Evolutionary conservation across 1,284 basidiomycete genomes (phyloP).

Genomic region (Tremellales sp.): DNA sequence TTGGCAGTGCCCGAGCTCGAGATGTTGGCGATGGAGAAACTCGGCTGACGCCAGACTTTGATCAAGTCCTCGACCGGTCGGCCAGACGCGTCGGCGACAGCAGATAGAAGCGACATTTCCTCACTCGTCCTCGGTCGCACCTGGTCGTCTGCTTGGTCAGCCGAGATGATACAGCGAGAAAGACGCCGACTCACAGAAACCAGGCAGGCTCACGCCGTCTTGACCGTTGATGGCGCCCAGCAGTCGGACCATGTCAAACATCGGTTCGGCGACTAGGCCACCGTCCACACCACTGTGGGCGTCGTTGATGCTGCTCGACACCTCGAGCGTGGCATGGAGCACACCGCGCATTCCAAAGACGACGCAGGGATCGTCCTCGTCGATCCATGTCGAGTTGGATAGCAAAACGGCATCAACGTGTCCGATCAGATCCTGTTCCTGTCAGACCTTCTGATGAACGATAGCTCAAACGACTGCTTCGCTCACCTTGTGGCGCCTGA

Average conservation of each 20-base stretch:
- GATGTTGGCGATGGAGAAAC: constrained; percentile 45
- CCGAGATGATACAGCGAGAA: background rate
- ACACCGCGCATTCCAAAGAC: constrained; percentile 94
- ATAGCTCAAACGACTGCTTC: background rate
- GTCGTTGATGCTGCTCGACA: constrained; percentile 55
- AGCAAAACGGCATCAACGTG: constrained; percentile 80
- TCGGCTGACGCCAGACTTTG: constrained; percentile 63
- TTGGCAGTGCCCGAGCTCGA: constrained; percentile 36
- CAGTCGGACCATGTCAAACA: constrained; percentile 87
- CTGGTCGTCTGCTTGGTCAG: constrained; percentile 58
- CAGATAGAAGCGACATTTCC: constrained; percentile 64
- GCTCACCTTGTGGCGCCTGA: constrained; percentile 67
- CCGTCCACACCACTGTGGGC: constrained; percentile 72
- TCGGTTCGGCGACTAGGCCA: constrained; percentile 79
- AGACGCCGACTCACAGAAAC: constrained; percentile 65
- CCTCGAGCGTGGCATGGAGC: constrained; percentile 56
- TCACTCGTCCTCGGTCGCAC: constrained; percentile 64
- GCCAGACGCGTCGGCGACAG: constrained; percentile 62
- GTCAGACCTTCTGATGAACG: background rate
- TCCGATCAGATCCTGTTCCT: constrained; percentile 68
- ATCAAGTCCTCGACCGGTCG: constrained; percentile 63
- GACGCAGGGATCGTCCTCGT: constrained; percentile 88
- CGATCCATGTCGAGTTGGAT: constrained; percentile 92
- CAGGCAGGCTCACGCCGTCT: constrained; percentile 65
- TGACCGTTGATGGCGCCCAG: constrained; percentile 66